Base-by-base conservation (phyloP, 139 green algal genomes). In the Mychonastes homosphaera region DNA sequence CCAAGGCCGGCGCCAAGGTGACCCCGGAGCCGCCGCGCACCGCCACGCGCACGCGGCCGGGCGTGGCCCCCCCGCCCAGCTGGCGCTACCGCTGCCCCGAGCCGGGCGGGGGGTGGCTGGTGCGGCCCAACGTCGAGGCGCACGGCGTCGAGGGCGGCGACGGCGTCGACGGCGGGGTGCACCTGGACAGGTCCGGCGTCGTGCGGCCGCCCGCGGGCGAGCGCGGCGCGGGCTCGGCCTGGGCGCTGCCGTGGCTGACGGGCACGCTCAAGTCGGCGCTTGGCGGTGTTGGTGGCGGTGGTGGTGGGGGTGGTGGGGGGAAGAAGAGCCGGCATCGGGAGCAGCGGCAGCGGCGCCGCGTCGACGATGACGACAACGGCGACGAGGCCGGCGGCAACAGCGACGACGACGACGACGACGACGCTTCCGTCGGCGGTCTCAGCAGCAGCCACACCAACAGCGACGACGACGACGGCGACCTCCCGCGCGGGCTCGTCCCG, bases 91-190 rank as follows among this genome's bases (percentile, higher is more conserved):
- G 53, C 44, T 56, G 50, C 23, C 45, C 62, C 15, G 69, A 76
- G 63, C 63, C 69, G 5, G 33, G 45, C 0, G 62, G 56, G n/a
- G 73, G 73, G 27, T 80, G 73, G 73, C 47, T 76, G 27, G 73
- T 76, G 36, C 68, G 73, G 16, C 73, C 73, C 16, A 62, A 73
- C 35, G 46, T 80, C 3, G 73, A 80, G 53, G 23, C 58, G 4
- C 73, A 80, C 50, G 63, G 65, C 56, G 45, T 39, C 21, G 32
- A 40, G 15, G 29, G 16, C 24, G 54, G 43, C 46, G 54, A 57
- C 36, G 58, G 58, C 16, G 24, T 57, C n/a, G 47, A 58, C 36
- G 10, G 43, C 16, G 13, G 36, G 10, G 36, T 43, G 36, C 36
- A 43, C 12, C 36, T 19, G 36, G 10, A 13, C 12, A 43, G 36